These are phyloP conservation scores for Dryas octopetala DNA, from an alignment of 306 rosid genomes.

Conservation along the genomic window DNA sequence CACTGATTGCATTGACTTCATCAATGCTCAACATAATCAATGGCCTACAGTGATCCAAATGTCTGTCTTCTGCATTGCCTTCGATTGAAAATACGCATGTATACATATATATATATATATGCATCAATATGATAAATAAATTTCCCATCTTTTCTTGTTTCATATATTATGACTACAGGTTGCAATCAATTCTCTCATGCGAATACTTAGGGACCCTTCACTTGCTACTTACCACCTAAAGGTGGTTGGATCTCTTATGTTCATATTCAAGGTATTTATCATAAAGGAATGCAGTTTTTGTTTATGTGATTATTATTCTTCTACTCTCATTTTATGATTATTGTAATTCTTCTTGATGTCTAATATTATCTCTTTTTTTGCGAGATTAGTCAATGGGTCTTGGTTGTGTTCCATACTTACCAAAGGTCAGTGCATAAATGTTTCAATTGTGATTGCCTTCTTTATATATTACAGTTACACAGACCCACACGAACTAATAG, in stretches of 20 bases:
- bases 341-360: conserved; percentile 26
- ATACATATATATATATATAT: neutral
- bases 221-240: conserved; percentile 87
- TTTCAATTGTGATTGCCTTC: neutral
- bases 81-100: neutral
- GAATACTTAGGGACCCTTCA: conserved; percentile 95
- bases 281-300: neutral
- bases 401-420: conserved; percentile 91
- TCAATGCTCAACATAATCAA: neutral
- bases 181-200: conserved; percentile 96
- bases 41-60: neutral
- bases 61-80: neutral
- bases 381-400: conserved; percentile 92
- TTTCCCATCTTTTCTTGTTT: neutral
- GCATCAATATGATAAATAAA: neutral
- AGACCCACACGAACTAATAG: neutral
- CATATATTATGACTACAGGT: conserved; percentile 49
- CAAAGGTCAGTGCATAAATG: conserved; percentile 67
- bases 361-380: conserved; percentile 40
- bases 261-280: conserved; percentile 82
- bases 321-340: neutral
- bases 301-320: neutral
- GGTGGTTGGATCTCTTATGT: conserved; percentile 98
- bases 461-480: neutral
- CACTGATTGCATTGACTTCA: neutral